Evolutionary conservation across 2,329 filamentous ascomycete species (phyloP), one percentile per base, ranked within the genome.

Genomic region (Sclerotinia spermophila): DNA sequence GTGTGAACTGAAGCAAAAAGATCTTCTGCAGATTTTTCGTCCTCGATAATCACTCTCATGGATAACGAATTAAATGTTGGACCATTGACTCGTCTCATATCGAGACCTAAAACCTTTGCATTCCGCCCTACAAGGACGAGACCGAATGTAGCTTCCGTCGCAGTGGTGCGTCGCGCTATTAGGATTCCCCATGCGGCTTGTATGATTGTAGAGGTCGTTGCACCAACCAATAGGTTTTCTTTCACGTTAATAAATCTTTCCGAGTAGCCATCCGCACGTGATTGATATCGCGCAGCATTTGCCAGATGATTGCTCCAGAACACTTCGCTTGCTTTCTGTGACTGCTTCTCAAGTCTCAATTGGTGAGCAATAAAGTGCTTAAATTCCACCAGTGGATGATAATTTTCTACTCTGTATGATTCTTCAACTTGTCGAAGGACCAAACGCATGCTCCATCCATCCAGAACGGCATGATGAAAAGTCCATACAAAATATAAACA

Each of bases 381-480:
- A 24, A 68, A 68, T 5, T 68, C 66, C 3, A 45, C 38, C 13
- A 59, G 27, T 8, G 51, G 40, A 13, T 35, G 38, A 33, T 59
- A 35, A n/a, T 7, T n/a, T 24, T 40, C 66, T n/a, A 42, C 53
- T 59, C 21, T 33, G 24, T 68, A 68, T 44, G 30, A 58, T 45
- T 48, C 38, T 19, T 68, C 66, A 19, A 79, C 73, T 59, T 75
- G 73, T n/a, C 76, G 72, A 19, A 80, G 71, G 5, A 81, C 72
- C 45, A 79, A 48, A 3, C 77, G 75, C 67, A 78, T 72, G 0
- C 82, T 83, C 85, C 85, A 87, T 27, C 85, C 86, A 67, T 88
- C 86, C 71, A 87, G 87, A 0, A 87, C 75, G 5, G 83, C 84
- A 74, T 88, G 86, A 72, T 87, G 85, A 79, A 86, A 84, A 1